phyloP scores from a whole-genome alignment of 2,329 filamentous ascomycete species.

The Aureobasidium sp. region DNA sequence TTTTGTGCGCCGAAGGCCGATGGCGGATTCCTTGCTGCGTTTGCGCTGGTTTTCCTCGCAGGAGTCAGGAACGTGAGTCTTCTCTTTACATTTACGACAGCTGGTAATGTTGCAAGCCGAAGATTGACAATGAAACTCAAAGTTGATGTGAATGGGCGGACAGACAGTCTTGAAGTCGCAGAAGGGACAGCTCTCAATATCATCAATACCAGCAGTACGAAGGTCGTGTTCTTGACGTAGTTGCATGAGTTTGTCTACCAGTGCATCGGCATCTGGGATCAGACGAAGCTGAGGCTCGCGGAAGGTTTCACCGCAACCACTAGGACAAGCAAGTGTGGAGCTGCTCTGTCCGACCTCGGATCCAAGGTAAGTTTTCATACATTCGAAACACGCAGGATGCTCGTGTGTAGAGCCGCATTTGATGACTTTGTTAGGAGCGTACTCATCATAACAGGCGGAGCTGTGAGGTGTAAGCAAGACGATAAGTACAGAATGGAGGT shows the following conservation, averaged over 20 bases:
- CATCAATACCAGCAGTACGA: constrained; percentile 74
- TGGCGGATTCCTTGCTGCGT: constrained; percentile 59
- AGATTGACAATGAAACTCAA: constrained; percentile 78
- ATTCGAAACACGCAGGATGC: constrained; percentile 77
- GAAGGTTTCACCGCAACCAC: constrained; percentile 72
- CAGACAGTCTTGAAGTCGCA: constrained; percentile 84
- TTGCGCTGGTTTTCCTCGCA: constrained; percentile 69
- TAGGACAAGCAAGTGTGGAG: constrained; percentile 76
- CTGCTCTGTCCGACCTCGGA: constrained; percentile 73
- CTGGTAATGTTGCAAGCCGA: constrained; percentile 64
- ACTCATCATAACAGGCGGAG: constrained; percentile 72
- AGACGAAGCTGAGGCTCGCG: constrained; percentile 57
- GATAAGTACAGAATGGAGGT: neutral
- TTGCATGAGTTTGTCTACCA: constrained; percentile 69
- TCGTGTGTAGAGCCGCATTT: constrained; percentile 65
- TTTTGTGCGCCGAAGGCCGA: constrained; percentile 70
- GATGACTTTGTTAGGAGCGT: constrained; percentile 72
- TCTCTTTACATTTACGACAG: constrained; percentile 66
- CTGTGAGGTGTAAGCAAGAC: neutral
- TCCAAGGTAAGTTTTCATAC: constrained; percentile 71
- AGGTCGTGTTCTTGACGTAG: constrained; percentile 78
- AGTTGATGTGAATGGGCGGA: constrained; percentile 70
- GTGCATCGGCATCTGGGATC: constrained; percentile 62
- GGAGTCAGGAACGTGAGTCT: constrained; percentile 76
- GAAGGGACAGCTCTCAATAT: constrained; percentile 81